phyloP scores from a whole-genome alignment of 1,139 yeast species.

The Torulaspora globosa region DNA sequence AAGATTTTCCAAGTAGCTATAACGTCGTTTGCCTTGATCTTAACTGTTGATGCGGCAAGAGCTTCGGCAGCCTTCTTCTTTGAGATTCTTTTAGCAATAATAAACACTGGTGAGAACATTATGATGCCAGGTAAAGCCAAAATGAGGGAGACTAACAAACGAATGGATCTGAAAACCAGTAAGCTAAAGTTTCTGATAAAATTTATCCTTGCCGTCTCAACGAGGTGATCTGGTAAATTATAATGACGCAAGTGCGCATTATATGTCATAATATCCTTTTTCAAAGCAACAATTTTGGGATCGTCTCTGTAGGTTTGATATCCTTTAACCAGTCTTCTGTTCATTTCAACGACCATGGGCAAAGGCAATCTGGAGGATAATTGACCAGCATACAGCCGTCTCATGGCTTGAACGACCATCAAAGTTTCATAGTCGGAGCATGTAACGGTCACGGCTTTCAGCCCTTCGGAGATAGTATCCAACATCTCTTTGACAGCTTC shows the following conservation, averaged over 20 bases:
- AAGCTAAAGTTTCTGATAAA: slow-evolving; percentile 44
- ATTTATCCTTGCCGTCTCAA: slow-evolving; percentile 59
- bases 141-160: slow-evolving; percentile 50
- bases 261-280: slow-evolving; percentile 59
- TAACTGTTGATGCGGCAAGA: slow-evolving; percentile 81
- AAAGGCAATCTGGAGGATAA: slow-evolving; percentile 66
- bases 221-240: slow-evolving; percentile 87
- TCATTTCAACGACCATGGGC: slow-evolving; percentile 83
- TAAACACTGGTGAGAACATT: slow-evolving; percentile 81
- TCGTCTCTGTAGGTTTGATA: slow-evolving; percentile 70
- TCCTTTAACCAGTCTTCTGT: slow-evolving; percentile 76
- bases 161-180: slow-evolving; percentile 52
- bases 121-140: slow-evolving; percentile 82
- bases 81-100: slow-evolving; percentile 71
- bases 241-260: slow-evolving; percentile 62
- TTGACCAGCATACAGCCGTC: slow-evolving; percentile 81
- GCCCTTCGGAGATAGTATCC: slow-evolving; percentile 66
- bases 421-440: slow-evolving; percentile 90
- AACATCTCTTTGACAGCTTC: slow-evolving; percentile 71
- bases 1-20: slow-evolving; percentile 94
- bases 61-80: slow-evolving; percentile 71
- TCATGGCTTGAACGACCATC: slow-evolving; percentile 88
- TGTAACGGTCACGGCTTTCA: slow-evolving; percentile 85
- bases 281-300: slow-evolving; percentile 60
- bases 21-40: slow-evolving; percentile 87